phyloP scores from a whole-genome alignment of 1,284 basidiomycete species.

The Naganishia liquefaciens region DNA sequence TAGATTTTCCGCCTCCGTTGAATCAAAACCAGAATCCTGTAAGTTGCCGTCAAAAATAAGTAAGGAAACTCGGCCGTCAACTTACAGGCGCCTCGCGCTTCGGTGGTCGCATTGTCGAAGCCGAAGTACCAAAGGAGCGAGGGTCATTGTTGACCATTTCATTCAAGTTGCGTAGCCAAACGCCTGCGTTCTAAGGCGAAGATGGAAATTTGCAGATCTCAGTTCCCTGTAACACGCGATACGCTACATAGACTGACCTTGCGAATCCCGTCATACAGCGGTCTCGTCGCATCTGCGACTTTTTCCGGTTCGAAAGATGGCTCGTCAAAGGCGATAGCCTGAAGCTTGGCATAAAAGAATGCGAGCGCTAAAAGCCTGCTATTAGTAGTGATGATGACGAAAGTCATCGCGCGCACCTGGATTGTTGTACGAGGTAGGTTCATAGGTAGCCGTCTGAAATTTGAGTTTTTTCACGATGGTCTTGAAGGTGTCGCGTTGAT shows the following conservation, averaged over 20 bases:
- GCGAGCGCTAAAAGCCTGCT: slow-evolving; percentile 59
- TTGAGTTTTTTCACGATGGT: slow-evolving; percentile 76
- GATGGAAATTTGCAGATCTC: neutral
- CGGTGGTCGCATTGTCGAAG: neutral
- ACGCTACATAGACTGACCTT: slow-evolving; percentile 59
- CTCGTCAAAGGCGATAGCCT: slow-evolving; percentile 88
- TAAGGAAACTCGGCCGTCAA: too few species aligned
- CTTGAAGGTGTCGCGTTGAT: slow-evolving; percentile 68
- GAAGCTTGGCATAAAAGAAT: slow-evolving; percentile 84
- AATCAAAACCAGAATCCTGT: slow-evolving; percentile 17
- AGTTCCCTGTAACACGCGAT: neutral
- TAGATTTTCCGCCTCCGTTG: slow-evolving; percentile 4
- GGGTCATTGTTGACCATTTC: slow-evolving; percentile 65
- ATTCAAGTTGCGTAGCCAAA: slow-evolving; percentile 75
- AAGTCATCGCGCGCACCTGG: slow-evolving; percentile 63
- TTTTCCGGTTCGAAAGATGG: slow-evolving; percentile 68
- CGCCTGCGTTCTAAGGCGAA: slow-evolving; percentile 66
- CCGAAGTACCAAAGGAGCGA: slow-evolving; percentile 46
- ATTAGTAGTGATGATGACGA: slow-evolving; percentile 9
- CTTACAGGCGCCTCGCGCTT: slow-evolving; percentile 27
- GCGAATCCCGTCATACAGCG: slow-evolving; percentile 75
- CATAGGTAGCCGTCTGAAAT: slow-evolving; percentile 75
- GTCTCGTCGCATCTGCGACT: slow-evolving; percentile 77
- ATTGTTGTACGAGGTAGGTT: slow-evolving; percentile 87
- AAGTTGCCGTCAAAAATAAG: neutral